A percentile compares a stretch with the other conserved stretches of the same genome.
phyloP scores from a whole-genome alignment of 1,284 basidiomycete genomes.

The Apiotrichum mycotoxinovorans region DNA sequence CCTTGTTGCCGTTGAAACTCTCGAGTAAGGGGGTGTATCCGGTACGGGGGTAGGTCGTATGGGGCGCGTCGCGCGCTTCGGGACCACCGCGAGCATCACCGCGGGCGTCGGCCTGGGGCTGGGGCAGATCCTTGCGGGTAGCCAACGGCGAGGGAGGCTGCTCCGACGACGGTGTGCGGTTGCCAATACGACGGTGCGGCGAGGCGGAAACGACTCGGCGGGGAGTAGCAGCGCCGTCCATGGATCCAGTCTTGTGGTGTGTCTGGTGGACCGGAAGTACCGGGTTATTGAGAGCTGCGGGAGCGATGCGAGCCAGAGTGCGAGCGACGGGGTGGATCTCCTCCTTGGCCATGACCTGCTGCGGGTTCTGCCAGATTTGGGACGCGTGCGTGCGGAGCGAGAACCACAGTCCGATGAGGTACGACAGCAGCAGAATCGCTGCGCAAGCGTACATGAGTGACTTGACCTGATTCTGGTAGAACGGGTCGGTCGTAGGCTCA shows the following conservation, averaged over 20 bases:
- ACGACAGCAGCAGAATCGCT: constrained; percentile 85
- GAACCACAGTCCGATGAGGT: constrained; percentile 97
- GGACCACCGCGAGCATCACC: neutral
- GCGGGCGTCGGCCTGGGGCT: no score
- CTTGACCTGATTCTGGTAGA: constrained; percentile 95
- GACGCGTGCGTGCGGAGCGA: constrained; percentile 95
- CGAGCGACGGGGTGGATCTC: constrained; percentile 42
- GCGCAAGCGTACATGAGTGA: constrained; percentile 93
- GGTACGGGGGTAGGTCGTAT: neutral
- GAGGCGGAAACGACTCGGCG: neutral
- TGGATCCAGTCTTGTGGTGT: neutral
- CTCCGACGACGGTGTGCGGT: neutral
- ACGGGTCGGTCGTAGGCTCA: constrained; percentile 86
- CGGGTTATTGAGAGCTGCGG: constrained; percentile 52
- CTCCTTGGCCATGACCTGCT: constrained; percentile 73
- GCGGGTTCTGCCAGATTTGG: constrained; percentile 99
- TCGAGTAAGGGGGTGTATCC: constrained; percentile 69
- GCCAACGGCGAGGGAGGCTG: neutral
- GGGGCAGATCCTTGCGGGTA: neutral
- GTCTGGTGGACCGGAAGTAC: constrained; percentile 42
- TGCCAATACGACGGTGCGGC: neutral
- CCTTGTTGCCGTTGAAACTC: constrained; percentile 54
- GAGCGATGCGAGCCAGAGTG: constrained; percentile 52
- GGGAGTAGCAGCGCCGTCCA: constrained; percentile 2
- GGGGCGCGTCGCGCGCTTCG: constrained; percentile 6